Base-by-base conservation (phyloP, 2,329 filamentous ascomycete species). In the Trichoderma citrinoviride region DNA sequence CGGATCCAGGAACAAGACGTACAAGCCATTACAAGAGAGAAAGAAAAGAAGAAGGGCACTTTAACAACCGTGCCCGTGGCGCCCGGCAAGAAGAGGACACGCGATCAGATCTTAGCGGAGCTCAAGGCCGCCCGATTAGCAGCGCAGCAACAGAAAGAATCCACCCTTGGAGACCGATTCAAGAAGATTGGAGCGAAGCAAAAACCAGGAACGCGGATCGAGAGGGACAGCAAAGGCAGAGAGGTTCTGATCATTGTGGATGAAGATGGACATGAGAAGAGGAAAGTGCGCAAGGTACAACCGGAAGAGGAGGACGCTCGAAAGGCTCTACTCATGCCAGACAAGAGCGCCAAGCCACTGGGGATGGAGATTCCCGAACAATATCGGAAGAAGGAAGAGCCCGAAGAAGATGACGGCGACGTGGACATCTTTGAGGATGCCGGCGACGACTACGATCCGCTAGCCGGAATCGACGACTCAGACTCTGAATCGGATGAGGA, bases 51-150 rank as follows among this genome's bases (percentile, higher is more conserved):
- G 71, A 88, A 85, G 67, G 87, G 87, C 0, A 82, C 88, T 65
- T 75, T 89, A 61, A 84, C 87, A 6, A 83, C 83, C 0, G 77
- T 82, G 1, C 70, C 81, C 1, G 73, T 84, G 14, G 81, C 79
- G 2, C 77, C 85, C 0, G 85, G 86, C 0, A 85, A 83, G 73
- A 90, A 89, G 71, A 78, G 87, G 67, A 87, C 85, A 23, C 79
- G 88, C 65, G 83, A 90, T 69, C 87, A 90, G 70, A 88, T 90
- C 46, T 68, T 90, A 52, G 88, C 87, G 1, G 87, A 90, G 61
- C 76, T 90, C 70, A 90, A 88, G 72, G 87, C 87, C 1, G 80
- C 85, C 2, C 80, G 87, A 66, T 80, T 83, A 61, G 87, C 87
- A 1, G 85, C 86, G 25, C 87, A 87, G 70, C 80, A 81, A 14